These are phyloP conservation scores for Lachnellula arida DNA, from an alignment of 2,329 filamentous ascomycete genomes.

Conservation along the genomic window DNA sequence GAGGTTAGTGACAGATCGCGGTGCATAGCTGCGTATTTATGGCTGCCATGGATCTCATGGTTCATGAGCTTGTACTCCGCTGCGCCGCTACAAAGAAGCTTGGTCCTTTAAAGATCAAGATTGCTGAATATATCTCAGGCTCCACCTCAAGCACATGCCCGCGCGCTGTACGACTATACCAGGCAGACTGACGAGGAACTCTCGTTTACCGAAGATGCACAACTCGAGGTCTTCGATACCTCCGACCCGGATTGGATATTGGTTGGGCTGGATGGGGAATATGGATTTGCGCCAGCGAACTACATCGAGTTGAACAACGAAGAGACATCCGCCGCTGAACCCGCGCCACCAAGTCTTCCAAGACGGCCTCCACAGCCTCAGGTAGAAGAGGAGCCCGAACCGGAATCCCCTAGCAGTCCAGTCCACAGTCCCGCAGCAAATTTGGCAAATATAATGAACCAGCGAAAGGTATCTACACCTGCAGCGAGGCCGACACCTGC, in stretches of 20 bases:
- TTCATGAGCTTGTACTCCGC: not conserved
- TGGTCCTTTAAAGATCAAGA: slow-evolving; percentile 1
- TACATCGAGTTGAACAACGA: slow-evolving; percentile 72
- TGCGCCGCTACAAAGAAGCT: not conserved
- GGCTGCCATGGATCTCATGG: slow-evolving; percentile 1
- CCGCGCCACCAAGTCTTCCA: slow-evolving; percentile 32
- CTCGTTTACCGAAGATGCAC: slow-evolving; percentile 85
- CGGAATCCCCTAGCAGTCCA: slow-evolving; percentile 22
- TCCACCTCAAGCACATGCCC: slow-evolving; percentile 63
- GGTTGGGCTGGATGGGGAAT: slow-evolving; percentile 78
- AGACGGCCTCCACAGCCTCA: slow-evolving; percentile 34
- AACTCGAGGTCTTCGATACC: slow-evolving; percentile 79
- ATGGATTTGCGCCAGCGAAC: slow-evolving; percentile 91
- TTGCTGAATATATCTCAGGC: slow-evolving; percentile 44
- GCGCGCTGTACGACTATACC: slow-evolving; percentile 96
- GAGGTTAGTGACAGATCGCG: slow-evolving; percentile 58
- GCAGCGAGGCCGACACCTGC: slow-evolving; percentile 42
- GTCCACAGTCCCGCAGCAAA: slow-evolving; percentile 35
- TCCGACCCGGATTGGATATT: slow-evolving; percentile 96
- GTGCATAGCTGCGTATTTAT: not conserved
- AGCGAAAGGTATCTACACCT: slow-evolving; percentile 26
- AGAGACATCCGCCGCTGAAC: slow-evolving; percentile 23
- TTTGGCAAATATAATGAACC: slow-evolving; percentile 51
- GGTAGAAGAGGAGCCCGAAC: slow-evolving; percentile 23
- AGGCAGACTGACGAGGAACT: slow-evolving; percentile 97